Evolutionary conservation across 2,329 filamentous ascomycete species (phyloP).

Genomic region (Grosmannia serpens): DNA sequence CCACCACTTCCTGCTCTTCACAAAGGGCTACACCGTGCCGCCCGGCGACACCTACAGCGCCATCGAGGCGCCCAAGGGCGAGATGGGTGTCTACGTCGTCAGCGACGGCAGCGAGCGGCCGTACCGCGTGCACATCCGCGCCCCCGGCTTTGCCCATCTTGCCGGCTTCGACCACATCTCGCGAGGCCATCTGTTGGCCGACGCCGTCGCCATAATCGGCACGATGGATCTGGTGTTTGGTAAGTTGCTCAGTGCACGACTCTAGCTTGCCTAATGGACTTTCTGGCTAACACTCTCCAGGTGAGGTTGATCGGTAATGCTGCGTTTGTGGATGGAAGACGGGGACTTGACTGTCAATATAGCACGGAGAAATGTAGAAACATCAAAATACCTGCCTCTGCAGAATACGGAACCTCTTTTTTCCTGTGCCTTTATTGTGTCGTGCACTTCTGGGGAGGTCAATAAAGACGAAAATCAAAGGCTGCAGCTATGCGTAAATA

Average conservation of each 20-base stretch:
- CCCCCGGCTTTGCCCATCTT: conserved; percentile 92
- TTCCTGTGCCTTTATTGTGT: neutral
- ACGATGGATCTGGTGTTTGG: conserved; percentile 87
- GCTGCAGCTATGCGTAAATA: too few relatives aligned
- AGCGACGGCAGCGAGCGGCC: conserved; percentile 93
- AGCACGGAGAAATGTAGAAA: neutral
- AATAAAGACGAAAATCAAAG: too few relatives aligned
- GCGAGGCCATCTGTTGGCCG: conserved; percentile 85
- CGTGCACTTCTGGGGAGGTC: too few relatives aligned
- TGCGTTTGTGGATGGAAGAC: neutral
- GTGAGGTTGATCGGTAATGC: conserved; percentile 49
- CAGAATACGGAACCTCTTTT: neutral
- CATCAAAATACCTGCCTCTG: neutral
- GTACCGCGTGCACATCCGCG: conserved; percentile 94
- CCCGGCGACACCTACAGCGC: conserved; percentile 96
- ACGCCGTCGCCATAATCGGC: conserved; percentile 91
- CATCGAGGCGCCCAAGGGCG: conserved; percentile 98
- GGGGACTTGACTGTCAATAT: neutral
- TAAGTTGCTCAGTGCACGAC: conserved; percentile 27
- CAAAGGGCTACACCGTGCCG: conserved; percentile 94
- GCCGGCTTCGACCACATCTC: conserved; percentile 88
- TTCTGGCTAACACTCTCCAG: conserved; percentile 24
- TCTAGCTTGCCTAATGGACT: conserved; percentile 14
- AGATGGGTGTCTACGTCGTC: conserved; percentile 97
- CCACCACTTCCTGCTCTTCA: conserved; percentile 97